Conservation (phyloP, 306 rosid species). For the Sindora glabra region DNA sequence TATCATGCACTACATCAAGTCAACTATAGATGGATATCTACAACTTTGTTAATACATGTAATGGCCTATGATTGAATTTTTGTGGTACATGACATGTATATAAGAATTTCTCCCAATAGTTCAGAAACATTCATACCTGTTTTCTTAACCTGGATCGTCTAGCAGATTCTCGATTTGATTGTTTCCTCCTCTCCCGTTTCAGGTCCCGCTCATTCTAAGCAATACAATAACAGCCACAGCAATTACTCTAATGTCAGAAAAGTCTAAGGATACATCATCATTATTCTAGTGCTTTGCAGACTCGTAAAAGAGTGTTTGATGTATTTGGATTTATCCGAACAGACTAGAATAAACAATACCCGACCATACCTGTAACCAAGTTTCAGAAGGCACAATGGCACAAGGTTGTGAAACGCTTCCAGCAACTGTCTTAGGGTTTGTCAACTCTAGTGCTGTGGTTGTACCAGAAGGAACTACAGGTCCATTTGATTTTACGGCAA, state of each 20-base stretch:
- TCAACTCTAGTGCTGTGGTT: constrained; percentile 54
- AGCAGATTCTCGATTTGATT: constrained; percentile 96
- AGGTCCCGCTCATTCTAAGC: constrained; percentile 74
- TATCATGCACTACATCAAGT: no score
- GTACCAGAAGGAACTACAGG: constrained; percentile 56
- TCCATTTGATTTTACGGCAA: constrained; percentile 37
- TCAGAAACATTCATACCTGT: constrained; percentile 52
- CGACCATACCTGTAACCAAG: constrained; percentile 56
- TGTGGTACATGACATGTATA: no score
- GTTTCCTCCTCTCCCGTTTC: constrained; percentile 93
- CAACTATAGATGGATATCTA: no score
- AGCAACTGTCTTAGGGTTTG: constrained; percentile 41
- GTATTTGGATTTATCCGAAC: not conserved
- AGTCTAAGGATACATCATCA: not conserved
- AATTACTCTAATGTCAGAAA: not conserved
- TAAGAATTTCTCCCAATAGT: no score
- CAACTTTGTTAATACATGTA: no score
- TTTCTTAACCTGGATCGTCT: constrained; percentile 96
- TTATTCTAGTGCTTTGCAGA: not conserved
- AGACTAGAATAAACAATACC: not conserved
- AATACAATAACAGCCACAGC: constrained; percentile 17
- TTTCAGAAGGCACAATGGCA: constrained; percentile 58
- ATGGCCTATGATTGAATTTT: no score
- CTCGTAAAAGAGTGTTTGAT: not conserved
- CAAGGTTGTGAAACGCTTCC: constrained; percentile 31